Conservation (phyloP, 148 eudicot species). For the Chenopodium formosanum region DNA sequence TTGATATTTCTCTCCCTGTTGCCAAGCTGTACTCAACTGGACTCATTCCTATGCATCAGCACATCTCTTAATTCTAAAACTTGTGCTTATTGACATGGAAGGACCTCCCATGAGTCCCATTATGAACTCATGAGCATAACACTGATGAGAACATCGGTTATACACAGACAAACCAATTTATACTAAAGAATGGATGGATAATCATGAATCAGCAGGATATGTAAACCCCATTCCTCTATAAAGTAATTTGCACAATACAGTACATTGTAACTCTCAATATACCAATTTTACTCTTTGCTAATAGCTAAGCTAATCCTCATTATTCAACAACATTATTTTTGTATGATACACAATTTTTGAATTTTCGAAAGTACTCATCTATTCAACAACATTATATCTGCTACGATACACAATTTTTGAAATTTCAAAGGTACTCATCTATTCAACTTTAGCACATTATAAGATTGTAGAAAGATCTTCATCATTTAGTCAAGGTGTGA, state of each 20-base stretch:
- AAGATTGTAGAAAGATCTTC: not conserved
- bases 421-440: not conserved
- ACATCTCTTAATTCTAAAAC: not conserved
- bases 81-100: not conserved
- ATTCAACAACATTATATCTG: not conserved
- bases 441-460: not conserved
- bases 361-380: not conserved
- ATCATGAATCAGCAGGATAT: not conserved
- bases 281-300: not conserved
- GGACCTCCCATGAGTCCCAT: not conserved
- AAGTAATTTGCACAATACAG: no score
- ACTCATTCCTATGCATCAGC: no score
- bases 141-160: not conserved
- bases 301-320: not conserved
- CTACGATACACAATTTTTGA: not conserved
- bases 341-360: not conserved
- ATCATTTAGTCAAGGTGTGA: not conserved
- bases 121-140: not conserved
- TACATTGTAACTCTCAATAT: no score
- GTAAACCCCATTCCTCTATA: not conserved
- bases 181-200: not conserved
- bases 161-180: not conserved
- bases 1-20: no score
- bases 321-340: not conserved
- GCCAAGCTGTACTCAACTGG: no score